Percentiles rank a stretch among this genome's conserved stretches.
Evolutionary conservation across 2,329 filamentous ascomycete species (phyloP).

Genomic region (Colletotrichum paranaense): DNA sequence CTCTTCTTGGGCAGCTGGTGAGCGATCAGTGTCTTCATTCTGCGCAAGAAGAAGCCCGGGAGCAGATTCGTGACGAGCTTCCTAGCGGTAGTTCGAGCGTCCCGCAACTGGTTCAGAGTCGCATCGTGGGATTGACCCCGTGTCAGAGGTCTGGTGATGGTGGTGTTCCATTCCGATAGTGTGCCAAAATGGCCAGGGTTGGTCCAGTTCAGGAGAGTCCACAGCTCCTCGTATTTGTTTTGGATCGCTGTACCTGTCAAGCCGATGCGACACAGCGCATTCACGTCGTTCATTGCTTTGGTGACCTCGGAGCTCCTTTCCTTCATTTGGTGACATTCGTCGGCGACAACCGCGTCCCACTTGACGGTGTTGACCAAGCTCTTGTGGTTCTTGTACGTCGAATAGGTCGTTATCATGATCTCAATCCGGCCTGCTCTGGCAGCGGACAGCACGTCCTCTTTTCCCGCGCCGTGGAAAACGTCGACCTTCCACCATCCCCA

Average conservation of each 20-base stretch:
- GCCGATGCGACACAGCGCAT: constrained; percentile 91
- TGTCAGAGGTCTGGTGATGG: constrained; percentile 83
- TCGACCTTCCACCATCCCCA: constrained; percentile 98
- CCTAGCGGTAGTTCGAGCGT: constrained; percentile 83
- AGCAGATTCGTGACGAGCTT: constrained; percentile 89
- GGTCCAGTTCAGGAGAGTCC: constrained; percentile 96
- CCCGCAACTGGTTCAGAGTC: constrained; percentile 82
- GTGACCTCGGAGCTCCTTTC: constrained; percentile 82
- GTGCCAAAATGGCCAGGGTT: constrained; percentile 80
- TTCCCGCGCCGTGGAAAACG: constrained; percentile 77
- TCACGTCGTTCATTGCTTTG: constrained; percentile 88
- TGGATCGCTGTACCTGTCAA: constrained; percentile 97
- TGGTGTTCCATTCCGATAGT: constrained; percentile 79
- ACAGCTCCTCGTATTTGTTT: constrained; percentile 97
- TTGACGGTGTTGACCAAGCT: constrained; percentile 82
- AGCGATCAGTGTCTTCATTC: constrained; percentile 93
- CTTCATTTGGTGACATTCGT: constrained; percentile 94
- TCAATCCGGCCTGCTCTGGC: constrained; percentile 83
- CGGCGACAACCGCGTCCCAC: constrained; percentile 95
- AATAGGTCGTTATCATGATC: constrained; percentile 94
- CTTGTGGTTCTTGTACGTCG: constrained; percentile 84
- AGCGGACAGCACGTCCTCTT: constrained; percentile 77
- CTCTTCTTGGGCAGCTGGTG: constrained; percentile 95
- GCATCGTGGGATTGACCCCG: constrained; percentile 94
- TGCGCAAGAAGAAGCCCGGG: constrained; percentile 88